phyloP scores from a whole-genome alignment of 805 yeast genomes.

The Yarrowia divulgata region DNA sequence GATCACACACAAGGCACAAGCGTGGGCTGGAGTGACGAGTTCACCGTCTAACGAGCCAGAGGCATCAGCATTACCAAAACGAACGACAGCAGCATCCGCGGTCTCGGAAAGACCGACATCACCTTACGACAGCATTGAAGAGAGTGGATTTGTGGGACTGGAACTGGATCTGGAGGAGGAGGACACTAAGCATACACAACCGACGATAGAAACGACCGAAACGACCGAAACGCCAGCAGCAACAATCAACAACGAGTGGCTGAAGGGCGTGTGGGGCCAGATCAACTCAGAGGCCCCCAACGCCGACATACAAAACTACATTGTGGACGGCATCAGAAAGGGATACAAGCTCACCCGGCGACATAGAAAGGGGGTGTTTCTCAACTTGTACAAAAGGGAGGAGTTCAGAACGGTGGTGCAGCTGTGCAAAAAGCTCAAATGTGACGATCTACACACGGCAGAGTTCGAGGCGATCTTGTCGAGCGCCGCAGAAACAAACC shows the following conservation, averaged over 20 bases:
- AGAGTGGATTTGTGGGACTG: neutral
- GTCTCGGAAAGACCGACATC: neutral
- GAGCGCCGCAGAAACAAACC: slow-evolving; percentile 3
- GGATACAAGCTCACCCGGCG: slow-evolving; percentile 1
- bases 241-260: neutral
- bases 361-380: neutral
- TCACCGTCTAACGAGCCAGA: neutral
- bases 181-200: neutral
- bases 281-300: neutral
- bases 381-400: neutral
- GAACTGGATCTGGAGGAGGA: neutral
- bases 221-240: neutral
- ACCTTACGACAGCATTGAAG: neutral
- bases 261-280: neutral
- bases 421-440: neutral
- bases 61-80: neutral
- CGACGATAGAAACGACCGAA: neutral
- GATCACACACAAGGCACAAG: neutral
- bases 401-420: slow-evolving; percentile 2
- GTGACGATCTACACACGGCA: neutral
- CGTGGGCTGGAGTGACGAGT: neutral
- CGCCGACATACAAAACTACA: neutral
- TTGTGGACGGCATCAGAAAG: neutral
- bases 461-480: slow-evolving; percentile 1
- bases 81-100: neutral